phyloP scores from a whole-genome alignment of 305 asterid species.

The Rubia balearica region DNA sequence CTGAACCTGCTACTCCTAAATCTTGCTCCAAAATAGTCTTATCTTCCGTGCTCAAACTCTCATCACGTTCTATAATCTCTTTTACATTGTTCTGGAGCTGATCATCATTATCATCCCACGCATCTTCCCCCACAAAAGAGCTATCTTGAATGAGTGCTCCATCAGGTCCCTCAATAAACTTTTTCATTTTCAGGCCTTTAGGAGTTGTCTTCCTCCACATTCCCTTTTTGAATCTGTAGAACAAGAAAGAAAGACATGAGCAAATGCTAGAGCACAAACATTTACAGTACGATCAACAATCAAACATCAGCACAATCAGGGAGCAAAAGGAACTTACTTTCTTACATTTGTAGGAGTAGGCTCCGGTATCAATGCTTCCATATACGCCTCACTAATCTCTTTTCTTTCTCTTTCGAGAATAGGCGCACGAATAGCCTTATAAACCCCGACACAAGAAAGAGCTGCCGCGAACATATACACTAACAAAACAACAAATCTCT shows the following conservation, averaged over 20 bases:
- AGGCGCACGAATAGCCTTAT: slow-evolving; percentile 69
- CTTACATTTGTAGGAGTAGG: slow-evolving; percentile 79
- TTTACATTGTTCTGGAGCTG: slow-evolving; percentile 41
- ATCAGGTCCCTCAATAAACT: slow-evolving; percentile 79
- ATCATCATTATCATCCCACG: slow-evolving; percentile 76
- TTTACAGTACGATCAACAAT: not conserved
- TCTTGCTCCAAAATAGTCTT: slow-evolving; percentile 54
- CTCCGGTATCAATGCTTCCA: slow-evolving; percentile 95
- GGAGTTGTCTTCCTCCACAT: slow-evolving; percentile 91
- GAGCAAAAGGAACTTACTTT: slow-evolving; percentile 42
- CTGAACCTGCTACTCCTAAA: slow-evolving; percentile 84
- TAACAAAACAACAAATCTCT: slow-evolving; percentile 60
- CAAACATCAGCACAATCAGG: not conserved
- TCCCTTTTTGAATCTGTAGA: slow-evolving; percentile 54
- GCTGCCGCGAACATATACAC: slow-evolving; percentile 46
- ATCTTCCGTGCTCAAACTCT: slow-evolving; percentile 43
- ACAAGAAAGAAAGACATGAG: not conserved
- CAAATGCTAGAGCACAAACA: not conserved
- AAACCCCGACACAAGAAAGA: slow-evolving; percentile 54
- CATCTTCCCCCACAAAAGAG: slow-evolving; percentile 89
- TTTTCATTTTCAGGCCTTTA: slow-evolving; percentile 86
- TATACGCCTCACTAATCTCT: slow-evolving; percentile 78
- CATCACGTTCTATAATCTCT: slow-evolving; percentile 51
- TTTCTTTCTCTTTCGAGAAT: slow-evolving; percentile 56
- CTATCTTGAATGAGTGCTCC: slow-evolving; percentile 81